Evolutionary conservation across 2,329 filamentous ascomycete species (phyloP).

Genomic region (Ploettnerulaceae sp.): DNA sequence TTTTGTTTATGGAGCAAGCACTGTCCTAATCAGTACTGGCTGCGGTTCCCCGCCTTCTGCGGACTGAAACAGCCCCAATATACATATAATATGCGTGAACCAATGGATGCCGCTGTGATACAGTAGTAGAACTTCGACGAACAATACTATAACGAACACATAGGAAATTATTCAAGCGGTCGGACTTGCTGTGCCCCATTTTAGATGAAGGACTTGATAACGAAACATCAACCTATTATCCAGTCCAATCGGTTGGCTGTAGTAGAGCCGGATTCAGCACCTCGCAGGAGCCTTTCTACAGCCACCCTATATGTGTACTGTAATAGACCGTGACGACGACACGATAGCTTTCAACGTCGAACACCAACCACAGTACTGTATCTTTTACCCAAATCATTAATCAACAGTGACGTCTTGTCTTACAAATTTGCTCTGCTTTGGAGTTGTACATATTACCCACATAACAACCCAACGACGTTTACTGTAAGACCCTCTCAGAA

Average conservation of each 20-base stretch:
- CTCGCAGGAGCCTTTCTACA: background rate
- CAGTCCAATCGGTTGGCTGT: too few relatives aligned
- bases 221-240: too few relatives aligned
- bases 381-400: background rate
- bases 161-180: too few relatives aligned
- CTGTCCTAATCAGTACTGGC: background rate
- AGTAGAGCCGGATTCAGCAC: constrained; percentile 2
- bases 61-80: too few relatives aligned
- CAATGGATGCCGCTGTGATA: too few relatives aligned
- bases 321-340: background rate
- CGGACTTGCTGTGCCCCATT: too few relatives aligned
- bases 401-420: background rate
- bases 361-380: too few relatives aligned
- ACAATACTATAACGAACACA: too few relatives aligned
- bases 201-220: too few relatives aligned
- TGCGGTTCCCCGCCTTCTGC: too few relatives aligned
- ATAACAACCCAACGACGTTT: background rate
- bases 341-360: background rate
- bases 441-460: constrained; percentile 1
- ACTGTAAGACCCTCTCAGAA: constrained; percentile 1
- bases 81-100: too few relatives aligned
- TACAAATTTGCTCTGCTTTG: background rate
- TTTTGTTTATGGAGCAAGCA: background rate
- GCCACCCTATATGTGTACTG: background rate
- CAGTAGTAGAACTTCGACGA: too few relatives aligned